Percentiles rank a stretch among this genome's conserved stretches.
These are phyloP conservation scores for Aspergillus carbonarius DNA, from an alignment of 2,329 filamentous ascomycete species.

Conservation along the genomic window DNA sequence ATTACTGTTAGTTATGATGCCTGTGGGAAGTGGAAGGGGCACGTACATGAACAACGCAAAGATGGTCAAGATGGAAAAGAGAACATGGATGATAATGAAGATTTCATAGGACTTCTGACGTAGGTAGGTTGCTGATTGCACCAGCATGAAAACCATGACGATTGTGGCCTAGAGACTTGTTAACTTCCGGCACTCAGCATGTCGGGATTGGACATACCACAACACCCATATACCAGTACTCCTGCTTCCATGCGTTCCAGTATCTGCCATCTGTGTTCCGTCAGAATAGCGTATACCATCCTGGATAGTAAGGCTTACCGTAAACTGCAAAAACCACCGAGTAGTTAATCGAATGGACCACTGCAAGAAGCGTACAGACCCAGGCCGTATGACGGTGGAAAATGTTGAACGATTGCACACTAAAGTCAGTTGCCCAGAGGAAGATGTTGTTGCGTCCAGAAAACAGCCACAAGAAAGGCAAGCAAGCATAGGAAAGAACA, in stretches of 20 bases:
- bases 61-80: conserved; percentile 39
- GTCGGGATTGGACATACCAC: conserved; percentile 18
- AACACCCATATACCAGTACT: conserved; percentile 18
- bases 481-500: conserved; percentile 60
- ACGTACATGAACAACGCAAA: conserved; percentile 39
- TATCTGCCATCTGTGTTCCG: conserved; percentile 1
- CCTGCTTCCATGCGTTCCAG: background rate
- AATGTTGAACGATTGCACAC: conserved; percentile 61
- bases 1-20: background rate
- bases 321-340: conserved; percentile 34
- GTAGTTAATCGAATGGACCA: conserved; percentile 62
- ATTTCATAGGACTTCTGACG: conserved; percentile 40
- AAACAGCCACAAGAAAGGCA: conserved; percentile 64
- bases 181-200: no score
- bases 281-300: background rate
- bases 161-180: background rate
- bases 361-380: conserved; percentile 57
- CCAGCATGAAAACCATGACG: background rate
- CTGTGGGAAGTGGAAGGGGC: background rate
- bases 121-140: conserved; percentile 7
- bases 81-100: conserved; percentile 42
- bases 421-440: conserved; percentile 65
- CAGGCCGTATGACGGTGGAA: conserved; percentile 65
- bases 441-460: conserved; percentile 63
- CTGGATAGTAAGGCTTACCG: conserved; percentile 1